These are phyloP conservation scores for Bipolaris zeicola DNA, from an alignment of 2,329 filamentous ascomycete species.

Conservation along the genomic window DNA sequence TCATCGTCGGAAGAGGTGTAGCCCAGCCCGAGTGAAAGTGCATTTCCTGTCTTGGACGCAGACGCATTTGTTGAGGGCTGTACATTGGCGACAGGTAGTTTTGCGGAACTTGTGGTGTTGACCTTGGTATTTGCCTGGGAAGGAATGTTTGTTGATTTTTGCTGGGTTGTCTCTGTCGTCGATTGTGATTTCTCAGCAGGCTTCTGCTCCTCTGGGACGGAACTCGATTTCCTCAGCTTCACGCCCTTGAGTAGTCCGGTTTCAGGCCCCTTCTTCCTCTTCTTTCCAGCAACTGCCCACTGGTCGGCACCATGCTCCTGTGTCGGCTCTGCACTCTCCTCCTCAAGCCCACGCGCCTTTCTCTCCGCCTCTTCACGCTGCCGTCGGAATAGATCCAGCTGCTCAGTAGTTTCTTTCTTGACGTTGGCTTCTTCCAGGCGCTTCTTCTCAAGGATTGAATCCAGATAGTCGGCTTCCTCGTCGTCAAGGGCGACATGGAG, in stretches of 20 bases:
- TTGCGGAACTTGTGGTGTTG: conserved; percentile 1
- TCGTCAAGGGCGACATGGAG: conserved; percentile 83
- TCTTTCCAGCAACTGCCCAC: conserved; percentile 58
- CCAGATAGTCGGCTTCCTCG: conserved; percentile 77
- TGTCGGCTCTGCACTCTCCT: conserved; percentile 42
- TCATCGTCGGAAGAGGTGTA: conserved; percentile 55
- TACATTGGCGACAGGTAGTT: not conserved
- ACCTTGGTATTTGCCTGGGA: not conserved
- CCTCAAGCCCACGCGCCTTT: conserved; percentile 45
- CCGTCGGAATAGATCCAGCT: conserved; percentile 63
- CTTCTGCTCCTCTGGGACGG: conserved; percentile 21
- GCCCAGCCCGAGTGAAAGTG: conserved; percentile 45
- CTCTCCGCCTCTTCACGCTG: conserved; percentile 65
- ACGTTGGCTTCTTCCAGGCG: conserved; percentile 62
- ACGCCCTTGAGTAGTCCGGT: conserved; percentile 48
- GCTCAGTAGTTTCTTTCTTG: conserved; percentile 63
- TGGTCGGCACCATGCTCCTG: conserved; percentile 51
- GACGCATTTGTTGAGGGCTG: conserved; percentile 21
- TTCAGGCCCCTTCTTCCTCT: conserved; percentile 57
- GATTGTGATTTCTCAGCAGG: not conserved
- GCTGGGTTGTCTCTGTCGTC: conserved; percentile 1
- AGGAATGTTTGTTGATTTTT: not conserved
- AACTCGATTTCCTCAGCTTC: conserved; percentile 51
- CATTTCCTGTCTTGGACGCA: conserved; percentile 20
- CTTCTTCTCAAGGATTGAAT: conserved; percentile 63